Conservation (phyloP, 768 basidiomycete genomes). For the Kondoa malvinella region DNA sequence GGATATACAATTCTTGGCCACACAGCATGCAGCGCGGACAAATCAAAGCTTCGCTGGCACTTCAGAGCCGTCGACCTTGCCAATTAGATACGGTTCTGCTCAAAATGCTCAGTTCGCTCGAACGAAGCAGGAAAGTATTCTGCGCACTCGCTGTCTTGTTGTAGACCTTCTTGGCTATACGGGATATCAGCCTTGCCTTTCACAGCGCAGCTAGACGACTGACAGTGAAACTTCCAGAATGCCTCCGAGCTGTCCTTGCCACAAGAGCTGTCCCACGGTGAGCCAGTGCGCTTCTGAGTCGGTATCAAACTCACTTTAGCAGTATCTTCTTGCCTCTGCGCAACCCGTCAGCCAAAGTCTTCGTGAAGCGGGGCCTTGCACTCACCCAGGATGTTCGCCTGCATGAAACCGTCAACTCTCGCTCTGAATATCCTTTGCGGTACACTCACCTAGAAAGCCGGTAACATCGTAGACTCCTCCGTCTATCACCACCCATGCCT, state of each 20-base stretch:
- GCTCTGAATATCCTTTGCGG: not conserved
- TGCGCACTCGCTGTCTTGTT: not conserved
- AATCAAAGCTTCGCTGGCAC: not conserved
- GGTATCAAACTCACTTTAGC: not conserved
- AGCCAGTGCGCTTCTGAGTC: no score
- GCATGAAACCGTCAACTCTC: not conserved
- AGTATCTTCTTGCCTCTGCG: conserved; percentile 5
- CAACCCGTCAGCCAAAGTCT: no score
- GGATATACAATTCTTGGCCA: not conserved
- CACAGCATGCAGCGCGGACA: not conserved
- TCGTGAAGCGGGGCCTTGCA: not conserved
- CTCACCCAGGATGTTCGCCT: conserved; percentile 4
- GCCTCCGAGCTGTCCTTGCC: not conserved
- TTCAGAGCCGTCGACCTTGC: conserved; percentile 2
- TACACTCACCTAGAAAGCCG: not conserved
- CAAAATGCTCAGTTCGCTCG: no score
- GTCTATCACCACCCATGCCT: not conserved
- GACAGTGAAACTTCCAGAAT: not conserved
- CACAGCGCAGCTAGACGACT: not conserved
- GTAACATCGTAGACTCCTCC: not conserved
- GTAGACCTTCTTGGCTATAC: not conserved
- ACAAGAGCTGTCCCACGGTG: not conserved
- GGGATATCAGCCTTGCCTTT: not conserved
- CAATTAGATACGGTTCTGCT: not conserved
- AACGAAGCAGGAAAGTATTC: no score